Conservation (phyloP, 192 early-diverging fungal genomes). For the Cetraspora pellucida region DNA sequence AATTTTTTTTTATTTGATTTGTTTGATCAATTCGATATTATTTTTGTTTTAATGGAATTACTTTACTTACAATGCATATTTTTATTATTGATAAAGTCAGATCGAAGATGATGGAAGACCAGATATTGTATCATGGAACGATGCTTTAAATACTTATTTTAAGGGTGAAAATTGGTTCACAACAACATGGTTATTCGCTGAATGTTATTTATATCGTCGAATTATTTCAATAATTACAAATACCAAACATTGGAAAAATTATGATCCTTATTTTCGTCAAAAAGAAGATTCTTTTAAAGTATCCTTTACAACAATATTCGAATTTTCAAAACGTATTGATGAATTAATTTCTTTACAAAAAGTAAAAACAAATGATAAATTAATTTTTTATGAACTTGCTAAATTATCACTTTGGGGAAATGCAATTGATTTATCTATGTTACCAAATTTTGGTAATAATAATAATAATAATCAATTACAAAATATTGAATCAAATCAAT, state of each 20-base stretch:
- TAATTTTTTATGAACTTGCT: slow-evolving; percentile 69
- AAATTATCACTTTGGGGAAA: slow-evolving; percentile 91
- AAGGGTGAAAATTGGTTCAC: slow-evolving; percentile 68
- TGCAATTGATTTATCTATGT: slow-evolving; percentile 80
- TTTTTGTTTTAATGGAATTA: neutral
- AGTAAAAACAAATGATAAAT: slow-evolving; percentile 19
- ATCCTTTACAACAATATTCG: slow-evolving; percentile 64
- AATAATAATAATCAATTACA: slow-evolving; percentile 76
- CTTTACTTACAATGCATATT: neutral
- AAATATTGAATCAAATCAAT: slow-evolving; percentile 37
- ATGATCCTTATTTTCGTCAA: slow-evolving; percentile 74
- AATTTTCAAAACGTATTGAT: slow-evolving; percentile 59
- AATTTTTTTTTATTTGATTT: too few relatives aligned
- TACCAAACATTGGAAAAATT: slow-evolving; percentile 61
- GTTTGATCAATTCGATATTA: too few relatives aligned
- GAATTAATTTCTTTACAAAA: slow-evolving; percentile 42
- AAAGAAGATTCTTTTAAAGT: slow-evolving; percentile 71
- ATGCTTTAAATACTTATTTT: slow-evolving; percentile 57
- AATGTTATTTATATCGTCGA: slow-evolving; percentile 83
- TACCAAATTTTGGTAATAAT: slow-evolving; percentile 67
- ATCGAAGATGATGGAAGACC: slow-evolving; percentile 52
- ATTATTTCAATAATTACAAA: slow-evolving; percentile 62
- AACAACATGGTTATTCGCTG: slow-evolving; percentile 79
- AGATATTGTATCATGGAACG: slow-evolving; percentile 72
- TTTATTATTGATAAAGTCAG: slow-evolving; percentile 38